These are phyloP conservation scores for Pleurotus giganteus DNA, from an alignment of 768 basidiomycete genomes.

Conservation along the genomic window DNA sequence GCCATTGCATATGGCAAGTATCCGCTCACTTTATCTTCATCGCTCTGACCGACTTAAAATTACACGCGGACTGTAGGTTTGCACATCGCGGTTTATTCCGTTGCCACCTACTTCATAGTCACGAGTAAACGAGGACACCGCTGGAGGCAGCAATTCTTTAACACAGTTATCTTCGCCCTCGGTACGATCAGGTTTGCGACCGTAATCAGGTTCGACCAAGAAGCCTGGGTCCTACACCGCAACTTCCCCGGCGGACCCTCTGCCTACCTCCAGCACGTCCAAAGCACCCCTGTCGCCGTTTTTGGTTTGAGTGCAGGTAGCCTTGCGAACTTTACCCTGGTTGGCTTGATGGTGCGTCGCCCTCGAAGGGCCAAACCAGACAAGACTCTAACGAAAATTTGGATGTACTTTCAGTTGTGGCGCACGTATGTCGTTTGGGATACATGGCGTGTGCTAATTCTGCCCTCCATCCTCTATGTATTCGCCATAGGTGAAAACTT, in stretches of 20 bases:
- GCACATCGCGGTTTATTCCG: constrained; percentile 1
- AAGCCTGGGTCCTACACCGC: background rate
- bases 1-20: background rate
- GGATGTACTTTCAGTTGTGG: background rate
- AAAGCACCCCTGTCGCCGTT: background rate
- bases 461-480: background rate
- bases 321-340: background rate
- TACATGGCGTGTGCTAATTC: background rate
- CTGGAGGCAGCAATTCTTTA: background rate
- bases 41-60: background rate
- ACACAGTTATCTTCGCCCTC: background rate
- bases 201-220: background rate
- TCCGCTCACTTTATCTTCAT: background rate
- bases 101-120: background rate
- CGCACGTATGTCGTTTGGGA: background rate
- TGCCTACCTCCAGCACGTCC: background rate
- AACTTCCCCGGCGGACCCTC: background rate
- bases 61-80: background rate
- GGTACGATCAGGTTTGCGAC: background rate
- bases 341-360: background rate
- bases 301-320: background rate
- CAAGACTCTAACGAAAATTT: background rate
- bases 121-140: background rate
- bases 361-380: background rate
- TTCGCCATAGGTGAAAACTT: background rate